Conservation (phyloP, 768 basidiomycete genomes). For the Porpolomopsis calyptriformis region DNA sequence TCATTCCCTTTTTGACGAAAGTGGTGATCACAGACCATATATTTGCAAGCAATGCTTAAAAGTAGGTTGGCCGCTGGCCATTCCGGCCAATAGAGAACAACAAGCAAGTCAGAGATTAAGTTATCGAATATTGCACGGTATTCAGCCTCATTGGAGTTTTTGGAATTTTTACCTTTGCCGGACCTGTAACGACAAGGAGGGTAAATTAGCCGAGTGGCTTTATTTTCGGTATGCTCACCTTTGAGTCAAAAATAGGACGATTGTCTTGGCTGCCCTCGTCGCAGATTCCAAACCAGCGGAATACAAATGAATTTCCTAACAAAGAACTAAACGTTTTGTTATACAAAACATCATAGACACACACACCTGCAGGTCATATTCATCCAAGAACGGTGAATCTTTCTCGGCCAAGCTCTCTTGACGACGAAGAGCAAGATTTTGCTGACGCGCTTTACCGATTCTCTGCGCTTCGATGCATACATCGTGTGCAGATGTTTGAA, state of each 20-base stretch:
- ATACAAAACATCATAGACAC: not conserved
- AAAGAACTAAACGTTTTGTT: slow-evolving; percentile 1
- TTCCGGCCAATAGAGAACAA: slow-evolving; percentile 89
- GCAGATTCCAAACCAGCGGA: slow-evolving; percentile 68
- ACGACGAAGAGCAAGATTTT: slow-evolving; percentile 46
- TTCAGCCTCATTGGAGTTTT: slow-evolving; percentile 89
- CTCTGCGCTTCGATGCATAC: slow-evolving; percentile 60
- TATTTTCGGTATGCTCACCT: slow-evolving; percentile 24
- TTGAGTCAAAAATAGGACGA: slow-evolving; percentile 67
- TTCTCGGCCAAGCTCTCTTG: slow-evolving; percentile 51
- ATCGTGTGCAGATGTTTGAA: slow-evolving; percentile 89
- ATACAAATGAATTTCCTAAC: slow-evolving; percentile 64
- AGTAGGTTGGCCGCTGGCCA: slow-evolving; percentile 90
- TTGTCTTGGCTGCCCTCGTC: slow-evolving; percentile 74
- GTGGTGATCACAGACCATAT: slow-evolving; percentile 51
- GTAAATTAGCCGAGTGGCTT: not conserved
- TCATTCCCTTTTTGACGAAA: not conserved
- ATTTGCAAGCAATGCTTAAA: slow-evolving; percentile 68
- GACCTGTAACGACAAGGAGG: slow-evolving; percentile 40
- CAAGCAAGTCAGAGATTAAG: slow-evolving; percentile 76
- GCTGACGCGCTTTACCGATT: slow-evolving; percentile 53
- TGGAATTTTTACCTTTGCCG: slow-evolving; percentile 78
- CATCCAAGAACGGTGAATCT: slow-evolving; percentile 43
- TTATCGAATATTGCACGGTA: slow-evolving; percentile 90
- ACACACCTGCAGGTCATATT: slow-evolving; percentile 54